Percentiles rank a stretch among this genome's conserved stretches.
These are phyloP conservation scores for Carex littledalei DNA, from an alignment of 176 grass and related monocot genomes.

Conservation along the genomic window DNA sequence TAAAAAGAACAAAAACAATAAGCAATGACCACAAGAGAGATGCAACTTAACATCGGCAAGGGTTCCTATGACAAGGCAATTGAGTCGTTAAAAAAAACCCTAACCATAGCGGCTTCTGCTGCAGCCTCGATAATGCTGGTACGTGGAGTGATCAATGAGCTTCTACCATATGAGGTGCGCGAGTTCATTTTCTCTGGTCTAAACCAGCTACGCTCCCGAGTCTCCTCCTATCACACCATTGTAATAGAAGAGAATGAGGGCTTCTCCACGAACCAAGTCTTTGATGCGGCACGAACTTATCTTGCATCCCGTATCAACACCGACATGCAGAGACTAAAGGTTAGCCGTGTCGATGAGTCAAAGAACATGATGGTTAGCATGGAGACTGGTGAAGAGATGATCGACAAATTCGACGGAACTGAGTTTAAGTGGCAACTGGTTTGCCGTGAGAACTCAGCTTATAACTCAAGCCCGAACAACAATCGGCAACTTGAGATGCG, in stretches of 20 bases:
- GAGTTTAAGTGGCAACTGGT: conserved; percentile 77
- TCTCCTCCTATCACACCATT: conserved; percentile 55
- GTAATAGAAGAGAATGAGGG: conserved; percentile 68
- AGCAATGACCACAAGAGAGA: background rate
- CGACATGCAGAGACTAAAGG: conserved; percentile 57
- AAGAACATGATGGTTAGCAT: conserved; percentile 68
- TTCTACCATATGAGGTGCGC: conserved; percentile 61
- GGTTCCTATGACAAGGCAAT: conserved; percentile 24
- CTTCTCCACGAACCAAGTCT: conserved; percentile 60
- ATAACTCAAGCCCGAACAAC: conserved; percentile 3
- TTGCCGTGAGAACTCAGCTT: conserved; percentile 33
- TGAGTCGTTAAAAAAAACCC: conserved; percentile 62
- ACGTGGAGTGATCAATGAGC: conserved; percentile 60
- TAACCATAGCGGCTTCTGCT: conserved; percentile 57
- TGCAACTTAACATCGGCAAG: background rate
- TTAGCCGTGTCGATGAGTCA: conserved; percentile 50
- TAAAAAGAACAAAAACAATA: background rate
- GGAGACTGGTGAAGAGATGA: conserved; percentile 77
- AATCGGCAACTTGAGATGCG: conserved; percentile 35
- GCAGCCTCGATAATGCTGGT: conserved; percentile 72
- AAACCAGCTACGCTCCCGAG: conserved; percentile 42
- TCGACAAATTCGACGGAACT: conserved; percentile 51
- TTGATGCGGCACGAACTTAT: conserved; percentile 59
- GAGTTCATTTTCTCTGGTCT: conserved; percentile 46
- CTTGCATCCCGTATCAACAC: conserved; percentile 67